Evolutionary conservation across 352 stramenopile genomes (phyloP).

Genomic region (Thalassiosira exigua): DNA sequence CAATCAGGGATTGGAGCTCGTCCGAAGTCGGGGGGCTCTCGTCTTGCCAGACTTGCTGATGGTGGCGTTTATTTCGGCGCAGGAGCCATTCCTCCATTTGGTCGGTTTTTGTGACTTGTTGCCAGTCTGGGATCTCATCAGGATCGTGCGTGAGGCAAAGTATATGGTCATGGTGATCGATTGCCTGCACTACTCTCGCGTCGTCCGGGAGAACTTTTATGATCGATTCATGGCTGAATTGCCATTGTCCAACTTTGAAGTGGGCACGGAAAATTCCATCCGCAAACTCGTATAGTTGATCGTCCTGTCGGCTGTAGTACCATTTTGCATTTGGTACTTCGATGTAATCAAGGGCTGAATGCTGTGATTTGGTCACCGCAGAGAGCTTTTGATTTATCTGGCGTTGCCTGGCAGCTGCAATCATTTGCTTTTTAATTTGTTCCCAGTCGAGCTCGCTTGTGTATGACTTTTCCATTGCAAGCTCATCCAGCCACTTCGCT

Average conservation of each 20-base stretch:
- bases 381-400: neutral
- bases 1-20: neutral
- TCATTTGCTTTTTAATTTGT: slow-evolving; percentile 10
- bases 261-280: slow-evolving; percentile 1
- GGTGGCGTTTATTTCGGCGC: neutral
- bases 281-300: slow-evolving; percentile 2
- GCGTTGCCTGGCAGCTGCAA: neutral
- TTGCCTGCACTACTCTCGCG: neutral
- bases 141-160: neutral
- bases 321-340: slow-evolving; percentile 18
- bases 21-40: neutral
- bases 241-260: neutral
- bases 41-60: slow-evolving; percentile 1
- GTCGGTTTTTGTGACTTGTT: neutral
- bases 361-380: neutral
- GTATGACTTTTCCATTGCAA: neutral
- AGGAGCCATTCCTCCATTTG: neutral
- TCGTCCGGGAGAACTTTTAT: slow-evolving; percentile 15
- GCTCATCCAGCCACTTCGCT: slow-evolving; percentile 8
- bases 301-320: neutral
- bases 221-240: neutral
- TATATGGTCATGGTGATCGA: neutral
- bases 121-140: neutral
- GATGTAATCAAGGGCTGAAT: slow-evolving; percentile 4
- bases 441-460: slow-evolving; percentile 3